Conservation (phyloP, 495 filamentous ascomycete species). For the Letharia lupina region DNA sequence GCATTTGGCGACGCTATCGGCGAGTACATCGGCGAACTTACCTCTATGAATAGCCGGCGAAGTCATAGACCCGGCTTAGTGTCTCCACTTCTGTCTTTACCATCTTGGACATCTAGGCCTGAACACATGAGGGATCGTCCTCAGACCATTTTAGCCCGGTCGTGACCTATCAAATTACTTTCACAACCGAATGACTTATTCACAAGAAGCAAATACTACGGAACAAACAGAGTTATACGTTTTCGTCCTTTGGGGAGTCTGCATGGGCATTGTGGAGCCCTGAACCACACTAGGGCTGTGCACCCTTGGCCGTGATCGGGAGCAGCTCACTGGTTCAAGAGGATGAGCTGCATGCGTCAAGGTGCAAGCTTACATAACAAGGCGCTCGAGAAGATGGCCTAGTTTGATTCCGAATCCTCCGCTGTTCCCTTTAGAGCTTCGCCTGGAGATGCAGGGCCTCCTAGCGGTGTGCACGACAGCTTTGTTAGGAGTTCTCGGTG, state of each 20-base stretch:
- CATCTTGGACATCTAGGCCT: not conserved
- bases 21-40: not conserved
- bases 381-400: not conserved
- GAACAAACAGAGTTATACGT: not conserved
- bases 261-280: not conserved
- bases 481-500: not conserved
- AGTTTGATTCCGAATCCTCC: not conserved
- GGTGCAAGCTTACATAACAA: constrained; percentile 4
- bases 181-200: not conserved
- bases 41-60: not conserved
- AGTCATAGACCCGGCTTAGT: not conserved
- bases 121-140: not conserved
- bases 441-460: not conserved
- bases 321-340: not conserved
- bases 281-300: not conserved
- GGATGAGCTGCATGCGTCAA: not conserved
- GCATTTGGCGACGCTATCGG: not conserved
- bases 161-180: not conserved
- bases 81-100: not conserved
- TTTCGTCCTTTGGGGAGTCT: not conserved
- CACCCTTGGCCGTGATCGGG: not conserved
- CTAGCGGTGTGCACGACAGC: constrained; percentile 1
- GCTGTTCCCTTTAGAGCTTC: not conserved
- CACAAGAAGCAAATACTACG: not conserved
- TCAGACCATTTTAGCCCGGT: not conserved